Evolutionary conservation across 2,329 filamentous ascomycete genomes (phyloP), one percentile per base, ranked within the genome.

Genomic region (Aureobasidium mangrovei): DNA sequence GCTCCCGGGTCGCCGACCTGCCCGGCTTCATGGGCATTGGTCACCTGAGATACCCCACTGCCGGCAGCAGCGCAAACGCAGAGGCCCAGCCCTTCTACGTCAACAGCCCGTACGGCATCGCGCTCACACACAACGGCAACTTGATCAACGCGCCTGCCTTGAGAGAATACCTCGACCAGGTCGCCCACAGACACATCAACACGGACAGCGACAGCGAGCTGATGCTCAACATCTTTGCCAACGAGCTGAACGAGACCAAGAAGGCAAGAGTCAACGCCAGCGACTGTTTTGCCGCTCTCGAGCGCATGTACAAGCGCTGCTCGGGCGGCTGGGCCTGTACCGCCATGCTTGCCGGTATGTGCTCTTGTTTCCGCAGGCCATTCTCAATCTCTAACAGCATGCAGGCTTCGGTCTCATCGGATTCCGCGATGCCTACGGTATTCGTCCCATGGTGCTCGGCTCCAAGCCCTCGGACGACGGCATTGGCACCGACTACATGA

Each of bases 11-110:
- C 39, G 74, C 79, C 46, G 83, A 90, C 64, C 78, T 93, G 49
- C 86, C 88, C 9, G 90, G 90, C 33, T 91, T 82, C 70, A 91
- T 93, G 86, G 89, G 88, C 58, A 78, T 95, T 57, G 86, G 82
- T 40, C 91, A 96, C 70, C 71, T 96, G 61, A 79, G 91, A 67
- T 96, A 96, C 70, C 91, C 91, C 8, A 96, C 91, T 6, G 86
- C 87, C 9, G 91, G 91, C 55, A 93, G 84, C 67, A 87, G 85
- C 61, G 82, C 82, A 56, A 91, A 88, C 64, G 84, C 88, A 6
- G 89, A 95, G 71, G 88, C 88, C 8, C 90, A 95, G 70, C 91
- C 91, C 0, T 95, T 96, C 70, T 95, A 93, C 67, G 88, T 93
- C 63, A 95, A 95, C 74, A 77, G 74, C 58, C 88, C 88, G 1